Conservation (phyloP, 768 basidiomycete species). For the Lactarius evosmus region DNA sequence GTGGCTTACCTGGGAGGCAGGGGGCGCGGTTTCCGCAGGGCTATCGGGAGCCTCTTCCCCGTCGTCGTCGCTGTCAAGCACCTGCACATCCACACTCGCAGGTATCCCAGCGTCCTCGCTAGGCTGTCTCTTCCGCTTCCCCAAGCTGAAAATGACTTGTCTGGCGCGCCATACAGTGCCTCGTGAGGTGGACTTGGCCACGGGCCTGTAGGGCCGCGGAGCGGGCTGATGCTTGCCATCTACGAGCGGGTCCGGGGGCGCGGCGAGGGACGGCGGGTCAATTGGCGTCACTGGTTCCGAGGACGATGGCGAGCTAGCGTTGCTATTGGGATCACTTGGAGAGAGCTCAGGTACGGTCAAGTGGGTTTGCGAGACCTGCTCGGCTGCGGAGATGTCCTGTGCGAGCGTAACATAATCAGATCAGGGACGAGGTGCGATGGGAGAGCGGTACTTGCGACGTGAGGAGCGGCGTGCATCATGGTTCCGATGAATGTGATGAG, state of each 20-base stretch:
- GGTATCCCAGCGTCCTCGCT: conserved; percentile 4
- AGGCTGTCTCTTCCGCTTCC: conserved; percentile 19
- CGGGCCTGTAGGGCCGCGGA: conserved; percentile 12
- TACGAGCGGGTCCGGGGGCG: conserved; percentile 8
- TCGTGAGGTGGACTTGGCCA: not conserved
- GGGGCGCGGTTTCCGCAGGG: not conserved
- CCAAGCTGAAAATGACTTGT: conserved; percentile 10
- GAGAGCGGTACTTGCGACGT: conserved; percentile 11
- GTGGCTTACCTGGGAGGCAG: not conserved
- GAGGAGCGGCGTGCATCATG: conserved; percentile 18
- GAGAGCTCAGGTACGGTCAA: conserved; percentile 20
- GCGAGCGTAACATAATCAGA: not conserved
- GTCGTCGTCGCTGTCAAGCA: conserved; percentile 1
- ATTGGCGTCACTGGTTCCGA: conserved; percentile 13
- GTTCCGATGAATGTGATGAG: not conserved
- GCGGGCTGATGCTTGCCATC: conserved; percentile 21
- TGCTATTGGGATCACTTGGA: conserved; percentile 11
- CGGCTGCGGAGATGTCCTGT: conserved; percentile 20
- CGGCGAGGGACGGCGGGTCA: not conserved
- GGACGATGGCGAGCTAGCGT: conserved; percentile 14
- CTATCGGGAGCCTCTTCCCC: not conserved
- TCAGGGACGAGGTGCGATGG: not conserved
- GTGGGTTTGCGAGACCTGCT: conserved; percentile 23
- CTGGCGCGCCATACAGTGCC: conserved; percentile 19
- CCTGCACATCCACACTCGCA: conserved; percentile 9